phyloP scores from a whole-genome alignment of 441 rosid species.

The Sinapis alba region DNA sequence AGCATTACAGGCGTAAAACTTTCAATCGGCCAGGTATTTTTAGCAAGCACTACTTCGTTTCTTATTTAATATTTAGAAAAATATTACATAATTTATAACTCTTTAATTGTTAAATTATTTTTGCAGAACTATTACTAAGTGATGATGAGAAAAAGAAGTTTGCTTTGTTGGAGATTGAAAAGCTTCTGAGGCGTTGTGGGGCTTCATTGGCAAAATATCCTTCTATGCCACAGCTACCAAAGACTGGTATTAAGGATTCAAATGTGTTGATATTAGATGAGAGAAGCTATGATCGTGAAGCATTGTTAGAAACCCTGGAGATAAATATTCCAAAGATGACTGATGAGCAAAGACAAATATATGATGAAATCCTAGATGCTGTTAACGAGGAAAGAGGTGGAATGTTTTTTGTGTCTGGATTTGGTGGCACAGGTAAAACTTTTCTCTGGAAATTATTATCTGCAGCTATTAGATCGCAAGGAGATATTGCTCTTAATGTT shows the following conservation, averaged over 20 bases:
- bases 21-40: not conserved
- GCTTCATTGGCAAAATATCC: not conserved
- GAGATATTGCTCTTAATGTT: not conserved
- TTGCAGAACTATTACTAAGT: not conserved
- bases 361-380: not conserved
- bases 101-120: too few relatives aligned
- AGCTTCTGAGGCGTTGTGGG: not conserved
- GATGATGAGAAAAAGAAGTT: not conserved
- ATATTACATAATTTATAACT: too few relatives aligned
- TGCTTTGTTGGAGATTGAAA: not conserved
- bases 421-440: not conserved
- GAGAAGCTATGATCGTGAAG: not conserved
- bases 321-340: not conserved
- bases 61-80: not conserved
- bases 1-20: not conserved
- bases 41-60: too few relatives aligned
- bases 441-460: not conserved
- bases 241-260: not conserved
- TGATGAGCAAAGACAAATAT: not conserved
- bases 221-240: not conserved
- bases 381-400: not conserved
- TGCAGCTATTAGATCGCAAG: not conserved
- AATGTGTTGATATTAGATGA: not conserved
- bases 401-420: not conserved
- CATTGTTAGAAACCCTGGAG: not conserved